Evolutionary conservation across 2,329 filamentous ascomycete genomes (phyloP).

Genomic region (Bisporella sp.): DNA sequence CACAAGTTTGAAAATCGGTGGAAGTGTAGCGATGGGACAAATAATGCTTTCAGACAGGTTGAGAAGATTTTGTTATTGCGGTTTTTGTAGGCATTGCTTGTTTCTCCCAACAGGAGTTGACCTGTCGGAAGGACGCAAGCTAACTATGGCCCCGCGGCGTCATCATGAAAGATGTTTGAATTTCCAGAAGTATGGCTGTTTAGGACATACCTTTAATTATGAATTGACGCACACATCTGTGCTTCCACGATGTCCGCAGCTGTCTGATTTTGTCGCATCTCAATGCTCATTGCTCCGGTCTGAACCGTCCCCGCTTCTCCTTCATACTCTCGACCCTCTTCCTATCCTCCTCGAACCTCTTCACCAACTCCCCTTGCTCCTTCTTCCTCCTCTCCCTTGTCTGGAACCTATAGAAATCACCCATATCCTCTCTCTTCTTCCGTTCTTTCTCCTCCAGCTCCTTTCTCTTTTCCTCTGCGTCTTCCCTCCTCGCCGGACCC

Average conservation of each 20-base stretch:
- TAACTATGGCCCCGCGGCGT: constrained; percentile 47
- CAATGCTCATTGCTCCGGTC: constrained; percentile 35
- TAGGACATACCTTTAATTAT: too few species aligned
- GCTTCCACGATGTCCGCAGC: too few species aligned
- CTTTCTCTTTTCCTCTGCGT: constrained; percentile 52
- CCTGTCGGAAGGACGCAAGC: constrained; percentile 17
- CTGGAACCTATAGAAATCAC: constrained; percentile 82
- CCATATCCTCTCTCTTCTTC: constrained; percentile 54
- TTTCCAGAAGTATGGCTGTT: too few species aligned
- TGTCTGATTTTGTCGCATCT: too few species aligned
- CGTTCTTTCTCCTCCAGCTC: constrained; percentile 58
- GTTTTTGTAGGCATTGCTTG: constrained; percentile 51
- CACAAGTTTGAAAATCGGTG: too few species aligned
- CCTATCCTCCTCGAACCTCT: constrained; percentile 70
- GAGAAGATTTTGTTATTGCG: constrained; percentile 61
- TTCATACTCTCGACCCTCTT: constrained; percentile 65
- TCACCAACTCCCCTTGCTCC: constrained; percentile 61
- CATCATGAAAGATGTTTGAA: constrained; percentile 31
- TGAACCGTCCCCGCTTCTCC: constrained; percentile 55
- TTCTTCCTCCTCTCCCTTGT: constrained; percentile 72
- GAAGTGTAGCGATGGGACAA: too few species aligned
- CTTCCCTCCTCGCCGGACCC: constrained; percentile 68
- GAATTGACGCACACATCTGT: too few species aligned
- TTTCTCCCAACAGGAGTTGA: constrained; percentile 20
- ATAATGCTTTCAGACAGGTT: constrained; percentile 44